phyloP scores from a whole-genome alignment of 495 filamentous ascomycete genomes.

The Penicillium malachiteum region DNA sequence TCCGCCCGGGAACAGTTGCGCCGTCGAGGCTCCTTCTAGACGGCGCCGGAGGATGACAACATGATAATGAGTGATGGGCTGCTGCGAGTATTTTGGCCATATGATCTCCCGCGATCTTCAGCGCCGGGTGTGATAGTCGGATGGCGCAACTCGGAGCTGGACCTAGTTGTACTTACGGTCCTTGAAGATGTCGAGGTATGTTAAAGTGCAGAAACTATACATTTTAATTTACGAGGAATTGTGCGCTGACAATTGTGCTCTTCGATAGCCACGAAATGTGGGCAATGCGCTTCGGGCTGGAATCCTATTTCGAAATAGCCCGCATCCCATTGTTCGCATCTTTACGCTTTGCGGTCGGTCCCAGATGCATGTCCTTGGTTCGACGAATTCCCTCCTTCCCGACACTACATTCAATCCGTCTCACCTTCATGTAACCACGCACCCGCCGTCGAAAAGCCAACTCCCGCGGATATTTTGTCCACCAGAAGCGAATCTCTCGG shows the following conservation, averaged over 20 bases:
- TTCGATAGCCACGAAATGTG: slow-evolving; percentile 63
- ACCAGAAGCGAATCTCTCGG: slow-evolving; percentile 54
- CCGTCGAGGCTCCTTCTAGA: slow-evolving; percentile 89
- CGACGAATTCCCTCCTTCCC: slow-evolving; percentile 60
- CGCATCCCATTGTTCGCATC: slow-evolving; percentile 77
- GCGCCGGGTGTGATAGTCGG: slow-evolving; percentile 84
- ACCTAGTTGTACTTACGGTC: slow-evolving; percentile 86
- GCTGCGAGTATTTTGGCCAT: slow-evolving; percentile 98
- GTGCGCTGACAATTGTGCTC: not conserved
- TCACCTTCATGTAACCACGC: slow-evolving; percentile 68
- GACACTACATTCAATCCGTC: slow-evolving; percentile 59
- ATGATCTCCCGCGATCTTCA: slow-evolving; percentile 72
- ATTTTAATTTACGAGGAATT: too few species aligned
- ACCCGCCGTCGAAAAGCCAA: slow-evolving; percentile 41
- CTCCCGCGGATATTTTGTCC: slow-evolving; percentile 74
- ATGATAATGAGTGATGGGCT: slow-evolving; percentile 80
- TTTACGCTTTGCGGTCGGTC: slow-evolving; percentile 80
- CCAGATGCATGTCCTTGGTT: slow-evolving; percentile 81
- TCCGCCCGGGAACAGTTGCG: slow-evolving; percentile 94
- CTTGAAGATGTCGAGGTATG: slow-evolving; percentile 86
- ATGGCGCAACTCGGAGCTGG: slow-evolving; percentile 89
- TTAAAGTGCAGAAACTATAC: not conserved
- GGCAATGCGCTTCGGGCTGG: slow-evolving; percentile 84
- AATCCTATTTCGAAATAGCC: slow-evolving; percentile 77
- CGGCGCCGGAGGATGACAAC: slow-evolving; percentile 69